Percentiles rank a stretch among this genome's conserved stretches.
Evolutionary conservation across 192 early-diverging fungal genomes (phyloP).

Genomic region (Coemansia sp.): DNA sequence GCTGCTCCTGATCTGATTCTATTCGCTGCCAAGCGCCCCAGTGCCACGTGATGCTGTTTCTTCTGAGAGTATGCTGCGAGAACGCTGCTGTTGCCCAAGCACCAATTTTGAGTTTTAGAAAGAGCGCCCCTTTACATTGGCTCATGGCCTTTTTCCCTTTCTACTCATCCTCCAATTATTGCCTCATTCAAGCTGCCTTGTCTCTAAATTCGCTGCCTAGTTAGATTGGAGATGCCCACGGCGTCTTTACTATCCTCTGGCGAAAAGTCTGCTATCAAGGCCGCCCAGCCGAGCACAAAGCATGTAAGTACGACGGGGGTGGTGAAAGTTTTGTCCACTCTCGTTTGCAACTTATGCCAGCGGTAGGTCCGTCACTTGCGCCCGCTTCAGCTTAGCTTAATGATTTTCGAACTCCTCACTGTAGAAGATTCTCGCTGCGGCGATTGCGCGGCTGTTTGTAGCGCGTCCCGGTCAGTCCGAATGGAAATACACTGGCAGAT

Average conservation of each 20-base stretch:
- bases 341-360: no score
- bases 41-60: no score
- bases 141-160: background rate
- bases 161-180: background rate
- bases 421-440: conserved; percentile 78
- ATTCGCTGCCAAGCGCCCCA: no score
- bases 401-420: background rate
- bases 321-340: no score
- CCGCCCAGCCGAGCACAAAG: conserved; percentile 56
- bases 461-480: conserved; percentile 63
- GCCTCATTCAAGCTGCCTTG: background rate
- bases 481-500: conserved; percentile 70
- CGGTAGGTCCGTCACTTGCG: no score
- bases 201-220: background rate
- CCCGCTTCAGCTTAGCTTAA: no score
- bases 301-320: conserved; percentile 52
- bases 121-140: background rate
- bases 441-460: conserved; percentile 72
- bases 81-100: no score
- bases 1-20: no score
- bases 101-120: no score
- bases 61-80: no score
- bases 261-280: conserved; percentile 65
- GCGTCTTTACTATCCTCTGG: conserved; percentile 62
- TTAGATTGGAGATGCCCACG: conserved; percentile 54